These are phyloP conservation scores for Termitomyces eurrhizus DNA, from an alignment of 768 basidiomycete species.

Conservation along the genomic window DNA sequence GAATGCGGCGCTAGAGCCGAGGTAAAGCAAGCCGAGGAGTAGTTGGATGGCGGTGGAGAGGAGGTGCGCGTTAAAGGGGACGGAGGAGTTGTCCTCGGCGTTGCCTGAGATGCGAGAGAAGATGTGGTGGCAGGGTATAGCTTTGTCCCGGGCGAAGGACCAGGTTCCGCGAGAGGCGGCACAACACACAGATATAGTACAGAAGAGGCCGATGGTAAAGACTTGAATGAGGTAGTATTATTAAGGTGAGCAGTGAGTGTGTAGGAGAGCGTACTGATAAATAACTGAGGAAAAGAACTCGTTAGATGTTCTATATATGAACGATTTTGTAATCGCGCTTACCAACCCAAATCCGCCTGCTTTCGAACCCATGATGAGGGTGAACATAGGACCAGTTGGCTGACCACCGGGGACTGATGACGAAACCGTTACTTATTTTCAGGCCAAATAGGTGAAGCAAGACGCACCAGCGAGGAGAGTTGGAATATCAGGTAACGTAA, in stretches of 20 bases:
- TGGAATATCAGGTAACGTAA: conserved; percentile 57
- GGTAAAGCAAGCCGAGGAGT: conserved; percentile 57
- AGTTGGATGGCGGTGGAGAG: conserved; percentile 57
- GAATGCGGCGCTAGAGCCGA: conserved; percentile 60
- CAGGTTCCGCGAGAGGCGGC: conserved; percentile 69
- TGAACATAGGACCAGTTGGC: conserved; percentile 60
- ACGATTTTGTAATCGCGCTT: conserved; percentile 8
- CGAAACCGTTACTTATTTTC: not conserved
- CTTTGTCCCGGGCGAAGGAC: conserved; percentile 68
- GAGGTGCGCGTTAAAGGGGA: conserved; percentile 58
- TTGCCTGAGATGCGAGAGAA: conserved; percentile 44
- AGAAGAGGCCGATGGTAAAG: conserved; percentile 55
- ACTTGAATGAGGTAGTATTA: conserved; percentile 28
- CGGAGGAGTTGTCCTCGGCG: conserved; percentile 31
- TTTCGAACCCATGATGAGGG: conserved; percentile 56
- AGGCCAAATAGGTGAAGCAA: not conserved
- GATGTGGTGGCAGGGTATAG: conserved; percentile 48
- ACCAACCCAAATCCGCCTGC: conserved; percentile 62
- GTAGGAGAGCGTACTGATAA: conserved; percentile 27
- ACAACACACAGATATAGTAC: conserved; percentile 63
- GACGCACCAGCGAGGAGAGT: conserved; percentile 46
- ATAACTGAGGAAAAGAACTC: conserved; percentile 25
- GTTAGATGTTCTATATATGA: not conserved
- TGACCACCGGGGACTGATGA: conserved; percentile 52
- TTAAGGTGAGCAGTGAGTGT: not conserved